These are phyloP conservation scores for Peronosclerospora sorghi DNA, from an alignment of 352 stramenopile species.

Conservation along the genomic window DNA sequence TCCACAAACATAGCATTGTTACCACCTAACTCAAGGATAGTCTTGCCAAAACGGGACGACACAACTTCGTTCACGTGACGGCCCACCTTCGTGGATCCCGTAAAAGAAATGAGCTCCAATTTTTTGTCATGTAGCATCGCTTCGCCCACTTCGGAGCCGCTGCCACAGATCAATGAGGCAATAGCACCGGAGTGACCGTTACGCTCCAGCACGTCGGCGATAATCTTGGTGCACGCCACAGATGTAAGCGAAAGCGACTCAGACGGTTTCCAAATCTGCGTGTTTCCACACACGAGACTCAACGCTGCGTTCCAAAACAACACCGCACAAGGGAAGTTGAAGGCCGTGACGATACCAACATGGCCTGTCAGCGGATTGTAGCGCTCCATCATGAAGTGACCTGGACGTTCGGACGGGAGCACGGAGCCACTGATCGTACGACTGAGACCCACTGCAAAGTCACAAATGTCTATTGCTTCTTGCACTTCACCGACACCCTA, in stretches of 20 bases:
- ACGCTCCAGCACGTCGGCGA: slow-evolving; percentile 81
- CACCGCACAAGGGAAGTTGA: too few species aligned
- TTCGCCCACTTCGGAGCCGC: slow-evolving; percentile 74
- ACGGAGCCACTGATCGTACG: too few species aligned
- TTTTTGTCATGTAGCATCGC: slow-evolving; percentile 76
- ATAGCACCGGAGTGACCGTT: slow-evolving; percentile 79
- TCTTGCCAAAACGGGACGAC: slow-evolving; percentile 85
- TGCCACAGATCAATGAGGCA: slow-evolving; percentile 77
- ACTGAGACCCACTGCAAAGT: slow-evolving; percentile 88
- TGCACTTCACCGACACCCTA: too few species aligned
- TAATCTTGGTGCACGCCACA: slow-evolving; percentile 85
- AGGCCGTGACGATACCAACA: slow-evolving; percentile 89
- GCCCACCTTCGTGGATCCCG: slow-evolving; percentile 82
- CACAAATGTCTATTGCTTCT: slow-evolving; percentile 91
- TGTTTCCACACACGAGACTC: slow-evolving; percentile 87
- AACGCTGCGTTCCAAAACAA: slow-evolving; percentile 88
- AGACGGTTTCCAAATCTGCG: slow-evolving; percentile 87
- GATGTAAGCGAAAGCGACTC: slow-evolving; percentile 84
- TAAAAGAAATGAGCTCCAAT: slow-evolving; percentile 88
- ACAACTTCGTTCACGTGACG: slow-evolving; percentile 82
- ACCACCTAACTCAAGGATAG: slow-evolving; percentile 85
- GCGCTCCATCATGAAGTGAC: too few species aligned
- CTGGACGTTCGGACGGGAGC: too few species aligned
- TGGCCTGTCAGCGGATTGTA: slow-evolving; percentile 87
- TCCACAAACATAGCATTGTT: slow-evolving; percentile 94